Percentiles rank a stretch among this genome's conserved stretches.
These are phyloP conservation scores for Stygiomarasmius scandens DNA, from an alignment of 1,284 basidiomycete species.

Conservation along the genomic window DNA sequence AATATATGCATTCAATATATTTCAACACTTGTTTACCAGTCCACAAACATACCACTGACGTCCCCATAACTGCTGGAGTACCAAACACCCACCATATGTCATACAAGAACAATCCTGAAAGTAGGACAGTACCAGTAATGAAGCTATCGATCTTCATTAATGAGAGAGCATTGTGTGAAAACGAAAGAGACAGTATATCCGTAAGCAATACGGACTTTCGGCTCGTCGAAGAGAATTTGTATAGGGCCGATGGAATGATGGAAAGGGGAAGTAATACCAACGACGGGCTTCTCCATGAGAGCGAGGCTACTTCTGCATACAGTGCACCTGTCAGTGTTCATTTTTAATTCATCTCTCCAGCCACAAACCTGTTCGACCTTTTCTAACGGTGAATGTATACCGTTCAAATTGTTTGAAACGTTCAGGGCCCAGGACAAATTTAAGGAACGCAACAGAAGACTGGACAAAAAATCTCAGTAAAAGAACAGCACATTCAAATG, in stretches of 20 bases:
- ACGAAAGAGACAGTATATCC: constrained; percentile 83
- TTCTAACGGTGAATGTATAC: constrained; percentile 11
- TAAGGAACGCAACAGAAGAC: constrained; percentile 44
- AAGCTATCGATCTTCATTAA: constrained; percentile 91
- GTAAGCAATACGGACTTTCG: constrained; percentile 74
- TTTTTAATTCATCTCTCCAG: not conserved
- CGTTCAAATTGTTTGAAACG: constrained; percentile 16
- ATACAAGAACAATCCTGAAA: constrained; percentile 83
- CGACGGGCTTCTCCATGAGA: constrained; percentile 66
- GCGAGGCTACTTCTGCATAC: constrained; percentile 40
- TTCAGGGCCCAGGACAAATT: constrained; percentile 36
- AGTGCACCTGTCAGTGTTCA: not conserved
- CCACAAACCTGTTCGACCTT: constrained; percentile 7
- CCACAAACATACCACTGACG: constrained; percentile 8
- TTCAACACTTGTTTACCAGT: constrained; percentile 7
- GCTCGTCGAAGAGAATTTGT: constrained; percentile 53
- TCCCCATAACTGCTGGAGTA: constrained; percentile 43
- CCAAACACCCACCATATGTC: constrained; percentile 92
- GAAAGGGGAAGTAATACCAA: constrained; percentile 68
- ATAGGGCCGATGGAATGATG: constrained; percentile 68
- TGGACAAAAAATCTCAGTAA: constrained; percentile 24
- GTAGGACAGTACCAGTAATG: constrained; percentile 82
- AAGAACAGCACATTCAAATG: too few species aligned
- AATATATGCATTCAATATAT: constrained; percentile 3
- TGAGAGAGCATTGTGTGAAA: constrained; percentile 82